Percentiles rank a stretch among this genome's conserved stretches.
These are phyloP conservation scores for Gymnopilus dilepis DNA, from an alignment of 768 basidiomycete genomes.

Conservation along the genomic window DNA sequence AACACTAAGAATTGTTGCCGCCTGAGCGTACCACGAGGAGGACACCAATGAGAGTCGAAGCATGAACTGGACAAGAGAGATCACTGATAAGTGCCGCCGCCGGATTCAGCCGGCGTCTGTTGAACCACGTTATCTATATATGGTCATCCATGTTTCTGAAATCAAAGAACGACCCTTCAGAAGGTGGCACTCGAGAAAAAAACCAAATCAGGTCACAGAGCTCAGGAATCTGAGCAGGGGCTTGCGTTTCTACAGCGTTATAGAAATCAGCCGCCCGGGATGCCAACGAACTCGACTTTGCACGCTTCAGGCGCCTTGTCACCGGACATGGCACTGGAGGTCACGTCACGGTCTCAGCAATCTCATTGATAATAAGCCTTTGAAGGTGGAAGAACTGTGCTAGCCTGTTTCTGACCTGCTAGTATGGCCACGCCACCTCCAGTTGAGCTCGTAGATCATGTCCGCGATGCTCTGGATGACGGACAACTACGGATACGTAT, in stretches of 20 bases:
- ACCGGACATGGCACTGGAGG: conserved; percentile 21
- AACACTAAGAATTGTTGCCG: neutral
- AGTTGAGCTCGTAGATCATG: conserved; percentile 41
- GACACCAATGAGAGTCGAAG: neutral
- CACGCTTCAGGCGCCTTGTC: conserved; percentile 25
- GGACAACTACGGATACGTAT: conserved; percentile 66
- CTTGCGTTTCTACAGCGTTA: neutral
- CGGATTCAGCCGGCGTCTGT: conserved; percentile 14
- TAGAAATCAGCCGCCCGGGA: neutral
- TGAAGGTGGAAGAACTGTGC: conserved; percentile 4
- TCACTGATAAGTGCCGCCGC: neutral
- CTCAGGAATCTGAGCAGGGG: neutral
- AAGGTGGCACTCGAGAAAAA: neutral
- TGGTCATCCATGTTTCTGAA: conserved; percentile 28
- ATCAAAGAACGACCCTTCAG: neutral
- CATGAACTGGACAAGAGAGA: neutral
- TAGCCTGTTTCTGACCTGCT: conserved; percentile 4
- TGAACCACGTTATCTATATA: conserved; percentile 45
- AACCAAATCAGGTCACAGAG: neutral
- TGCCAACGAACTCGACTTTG: neutral
- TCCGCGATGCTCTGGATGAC: conserved; percentile 50
- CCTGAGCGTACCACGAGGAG: neutral
- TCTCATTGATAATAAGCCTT: conserved; percentile 20
- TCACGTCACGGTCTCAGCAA: conserved; percentile 30
- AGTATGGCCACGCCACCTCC: conserved; percentile 37